These are phyloP conservation scores for Solanum bukasovii DNA, from an alignment of 257 asterid genomes.

Conservation along the genomic window DNA sequence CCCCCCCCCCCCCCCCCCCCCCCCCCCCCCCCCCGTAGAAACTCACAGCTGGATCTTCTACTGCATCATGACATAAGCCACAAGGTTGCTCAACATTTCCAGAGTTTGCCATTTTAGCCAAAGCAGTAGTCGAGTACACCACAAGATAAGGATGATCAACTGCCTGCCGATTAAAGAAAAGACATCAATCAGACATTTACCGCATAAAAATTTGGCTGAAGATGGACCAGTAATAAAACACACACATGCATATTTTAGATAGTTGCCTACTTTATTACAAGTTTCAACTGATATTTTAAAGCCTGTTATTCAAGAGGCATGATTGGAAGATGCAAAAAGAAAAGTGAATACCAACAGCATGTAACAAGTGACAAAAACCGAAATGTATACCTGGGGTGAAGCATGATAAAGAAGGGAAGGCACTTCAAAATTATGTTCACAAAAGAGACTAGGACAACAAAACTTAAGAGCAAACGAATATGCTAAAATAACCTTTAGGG, in stretches of 20 bases:
- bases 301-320: background rate
- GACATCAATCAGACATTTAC: background rate
- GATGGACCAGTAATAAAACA: background rate
- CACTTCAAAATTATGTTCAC: background rate
- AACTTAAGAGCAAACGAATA: background rate
- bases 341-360: background rate
- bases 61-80: slow-evolving; percentile 56
- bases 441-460: background rate
- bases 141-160: slow-evolving; percentile 96
- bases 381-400: background rate
- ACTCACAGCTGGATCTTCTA: slow-evolving; percentile 60
- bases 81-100: slow-evolving; percentile 35
- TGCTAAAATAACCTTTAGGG: background rate
- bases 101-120: slow-evolving; percentile 38
- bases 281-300: background rate
- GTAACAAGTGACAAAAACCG: background rate
- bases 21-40: no score
- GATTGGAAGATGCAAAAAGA: background rate
- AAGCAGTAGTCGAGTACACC: slow-evolving; percentile 55
- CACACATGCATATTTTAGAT: background rate
- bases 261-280: background rate
- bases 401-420: background rate
- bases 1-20: no score
- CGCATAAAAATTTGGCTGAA: background rate
- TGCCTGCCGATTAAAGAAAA: slow-evolving; percentile 31